These are phyloP conservation scores for Ilex asprella DNA, from an alignment of 257 asterid species.

Conservation along the genomic window DNA sequence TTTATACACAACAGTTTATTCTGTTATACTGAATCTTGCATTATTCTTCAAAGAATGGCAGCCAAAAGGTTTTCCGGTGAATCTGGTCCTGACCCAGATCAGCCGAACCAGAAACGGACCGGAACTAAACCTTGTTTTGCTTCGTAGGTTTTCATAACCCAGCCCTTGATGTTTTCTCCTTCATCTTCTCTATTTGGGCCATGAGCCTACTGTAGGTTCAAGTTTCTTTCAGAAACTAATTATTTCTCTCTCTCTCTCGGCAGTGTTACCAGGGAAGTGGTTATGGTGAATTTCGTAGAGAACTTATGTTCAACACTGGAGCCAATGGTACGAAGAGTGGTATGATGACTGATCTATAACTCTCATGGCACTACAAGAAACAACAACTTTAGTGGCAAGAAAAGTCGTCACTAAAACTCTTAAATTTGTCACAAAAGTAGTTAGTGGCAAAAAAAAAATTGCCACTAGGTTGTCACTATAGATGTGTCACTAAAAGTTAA, in stretches of 20 bases:
- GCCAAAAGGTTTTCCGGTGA: slow-evolving; percentile 38
- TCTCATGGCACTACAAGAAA: neutral
- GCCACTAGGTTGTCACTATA: too few relatives aligned
- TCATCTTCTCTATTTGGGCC: neutral
- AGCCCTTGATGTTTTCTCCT: neutral
- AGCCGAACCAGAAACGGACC: slow-evolving; percentile 34
- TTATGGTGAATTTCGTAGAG: slow-evolving; percentile 44
- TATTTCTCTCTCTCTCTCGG: neutral
- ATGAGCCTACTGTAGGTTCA: too few relatives aligned
- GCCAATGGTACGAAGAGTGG: slow-evolving; percentile 75
- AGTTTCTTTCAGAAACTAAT: too few relatives aligned
- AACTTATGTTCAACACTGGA: slow-evolving; percentile 54
- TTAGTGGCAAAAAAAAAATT: too few relatives aligned
- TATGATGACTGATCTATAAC: neutral
- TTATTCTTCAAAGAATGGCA: slow-evolving; percentile 32
- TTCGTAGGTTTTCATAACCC: slow-evolving; percentile 34
- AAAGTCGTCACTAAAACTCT: too few relatives aligned
- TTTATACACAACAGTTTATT: neutral
- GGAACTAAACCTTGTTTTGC: slow-evolving; percentile 44
- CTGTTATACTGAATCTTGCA: neutral
- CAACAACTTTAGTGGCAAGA: too few relatives aligned
- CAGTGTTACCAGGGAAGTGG: slow-evolving; percentile 62
- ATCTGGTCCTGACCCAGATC: slow-evolving; percentile 28
- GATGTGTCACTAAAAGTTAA: too few relatives aligned
- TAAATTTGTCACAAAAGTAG: too few relatives aligned